phyloP scores from a whole-genome alignment of 2,329 filamentous ascomycete species.

The Sporothrix sp. region DNA sequence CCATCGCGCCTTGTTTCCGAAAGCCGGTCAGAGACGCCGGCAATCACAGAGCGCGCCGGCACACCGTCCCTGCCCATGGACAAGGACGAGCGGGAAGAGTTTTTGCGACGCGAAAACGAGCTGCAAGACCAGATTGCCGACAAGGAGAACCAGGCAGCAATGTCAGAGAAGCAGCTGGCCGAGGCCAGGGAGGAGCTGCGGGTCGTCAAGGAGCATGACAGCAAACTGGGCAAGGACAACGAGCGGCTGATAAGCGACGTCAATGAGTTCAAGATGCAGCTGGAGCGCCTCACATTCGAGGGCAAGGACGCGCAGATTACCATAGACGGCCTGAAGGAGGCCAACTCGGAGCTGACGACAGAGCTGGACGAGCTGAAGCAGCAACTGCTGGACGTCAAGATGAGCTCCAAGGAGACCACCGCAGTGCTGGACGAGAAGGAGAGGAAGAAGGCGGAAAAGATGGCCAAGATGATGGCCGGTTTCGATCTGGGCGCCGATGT shows the following conservation, averaged over 20 bases:
- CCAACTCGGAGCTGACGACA: slow-evolving; percentile 81
- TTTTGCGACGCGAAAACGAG: slow-evolving; percentile 88
- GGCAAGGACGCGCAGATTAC: slow-evolving; percentile 95
- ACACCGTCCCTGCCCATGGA: slow-evolving; percentile 84
- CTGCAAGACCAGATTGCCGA: slow-evolving; percentile 94
- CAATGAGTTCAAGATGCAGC: slow-evolving; percentile 91
- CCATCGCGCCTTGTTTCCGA: slow-evolving; percentile 43
- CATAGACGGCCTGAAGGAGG: slow-evolving; percentile 95
- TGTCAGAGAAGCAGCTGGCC: slow-evolving; percentile 68
- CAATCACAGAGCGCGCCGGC: slow-evolving; percentile 67
- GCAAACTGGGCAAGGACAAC: slow-evolving; percentile 78
- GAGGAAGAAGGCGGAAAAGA: slow-evolving; percentile 96
- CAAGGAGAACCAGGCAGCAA: slow-evolving; percentile 71
- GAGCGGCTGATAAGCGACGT: slow-evolving; percentile 76
- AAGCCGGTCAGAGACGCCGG: slow-evolving; percentile 52
- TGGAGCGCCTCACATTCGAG: slow-evolving; percentile 92
- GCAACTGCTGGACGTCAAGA: slow-evolving; percentile 88
- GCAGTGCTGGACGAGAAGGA: slow-evolving; percentile 93
- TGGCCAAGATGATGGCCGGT: slow-evolving; percentile 99
- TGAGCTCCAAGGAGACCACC: slow-evolving; percentile 88
- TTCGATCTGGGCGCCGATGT: slow-evolving; percentile 90
- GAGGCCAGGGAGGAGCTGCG: slow-evolving; percentile 80
- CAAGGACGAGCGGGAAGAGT: slow-evolving; percentile 95
- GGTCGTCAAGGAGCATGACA: slow-evolving; percentile 76
- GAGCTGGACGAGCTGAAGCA: slow-evolving; percentile 95